These are phyloP conservation scores for Sordariomycetes sp. DNA, from an alignment of 2,329 filamentous ascomycete species.

Conservation along the genomic window DNA sequence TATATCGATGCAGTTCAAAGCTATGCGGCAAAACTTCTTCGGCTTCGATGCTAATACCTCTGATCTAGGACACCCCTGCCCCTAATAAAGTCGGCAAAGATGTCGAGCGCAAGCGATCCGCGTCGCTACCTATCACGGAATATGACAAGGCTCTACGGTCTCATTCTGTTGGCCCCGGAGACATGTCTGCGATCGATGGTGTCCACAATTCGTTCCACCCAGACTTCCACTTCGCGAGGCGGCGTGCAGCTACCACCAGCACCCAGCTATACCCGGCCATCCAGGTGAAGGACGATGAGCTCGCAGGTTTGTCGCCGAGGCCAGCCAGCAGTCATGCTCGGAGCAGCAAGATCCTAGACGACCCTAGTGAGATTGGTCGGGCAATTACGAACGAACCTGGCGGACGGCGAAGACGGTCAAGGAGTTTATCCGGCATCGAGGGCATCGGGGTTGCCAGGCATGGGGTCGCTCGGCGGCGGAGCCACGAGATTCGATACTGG, in stretches of 20 bases:
- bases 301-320: constrained; percentile 43
- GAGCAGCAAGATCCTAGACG: constrained; percentile 25
- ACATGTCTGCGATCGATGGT: constrained; percentile 37
- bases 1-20: not conserved
- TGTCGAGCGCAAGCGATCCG: constrained; percentile 37
- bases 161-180: constrained; percentile 44
- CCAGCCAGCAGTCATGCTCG: constrained; percentile 47
- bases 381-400: constrained; percentile 44
- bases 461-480: constrained; percentile 32
- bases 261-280: constrained; percentile 24
- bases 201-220: constrained; percentile 38
- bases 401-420: constrained; percentile 38
- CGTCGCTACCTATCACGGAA: constrained; percentile 46
- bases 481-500: constrained; percentile 53
- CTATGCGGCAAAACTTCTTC: not conserved
- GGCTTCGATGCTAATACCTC: not conserved
- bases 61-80: not conserved
- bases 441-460: constrained; percentile 18
- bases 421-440: constrained; percentile 43
- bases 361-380: constrained; percentile 44
- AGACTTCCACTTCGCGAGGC: constrained; percentile 23
- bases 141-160: constrained; percentile 47
- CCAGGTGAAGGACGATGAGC: constrained; percentile 18
- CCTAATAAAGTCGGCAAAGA: constrained; percentile 2
- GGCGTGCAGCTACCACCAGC: constrained; percentile 26